phyloP scores from a whole-genome alignment of 192 early-diverging fungal species.

The Rhizophagus prolifer region DNA sequence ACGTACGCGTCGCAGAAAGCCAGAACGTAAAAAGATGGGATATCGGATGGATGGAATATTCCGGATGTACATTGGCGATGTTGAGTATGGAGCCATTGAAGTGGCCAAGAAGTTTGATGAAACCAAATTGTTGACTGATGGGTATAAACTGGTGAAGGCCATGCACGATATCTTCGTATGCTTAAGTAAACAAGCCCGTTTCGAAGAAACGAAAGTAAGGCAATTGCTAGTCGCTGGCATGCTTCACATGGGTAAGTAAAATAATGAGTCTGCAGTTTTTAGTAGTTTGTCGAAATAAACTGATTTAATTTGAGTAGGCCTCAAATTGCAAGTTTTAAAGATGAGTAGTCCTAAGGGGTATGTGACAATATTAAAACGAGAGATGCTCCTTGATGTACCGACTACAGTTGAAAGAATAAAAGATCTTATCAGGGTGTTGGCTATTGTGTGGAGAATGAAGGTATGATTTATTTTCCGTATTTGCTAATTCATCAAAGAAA shows the following conservation, averaged over 20 bases:
- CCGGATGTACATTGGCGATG: constrained; percentile 18
- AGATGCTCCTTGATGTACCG: constrained; percentile 1
- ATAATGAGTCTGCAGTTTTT: background rate
- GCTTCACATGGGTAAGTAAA: constrained; percentile 25
- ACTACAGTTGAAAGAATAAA: constrained; percentile 10
- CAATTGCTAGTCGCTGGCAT: background rate
- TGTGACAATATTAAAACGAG: constrained; percentile 17
- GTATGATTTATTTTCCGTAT: too few relatives aligned
- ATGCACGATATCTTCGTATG: constrained; percentile 32
- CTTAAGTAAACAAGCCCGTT: constrained; percentile 1
- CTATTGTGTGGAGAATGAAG: background rate
- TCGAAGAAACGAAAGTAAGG: constrained; percentile 16
- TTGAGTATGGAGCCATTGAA: constrained; percentile 27
- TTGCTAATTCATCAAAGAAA: too few relatives aligned
- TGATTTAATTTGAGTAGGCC: constrained; percentile 25
- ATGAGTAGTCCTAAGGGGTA: constrained; percentile 24
- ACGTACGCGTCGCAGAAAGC: constrained; percentile 9
- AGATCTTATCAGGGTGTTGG: constrained; percentile 24
- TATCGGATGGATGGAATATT: constrained; percentile 16
- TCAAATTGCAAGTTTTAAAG: constrained; percentile 25
- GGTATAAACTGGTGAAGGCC: constrained; percentile 13
- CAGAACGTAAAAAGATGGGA: constrained; percentile 13
- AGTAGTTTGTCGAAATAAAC: constrained; percentile 10
- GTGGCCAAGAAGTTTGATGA: constrained; percentile 26
- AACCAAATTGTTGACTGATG: constrained; percentile 19